Conservation (phyloP, 2,329 filamentous ascomycete genomes). For the Volutella citrinella region DNA sequence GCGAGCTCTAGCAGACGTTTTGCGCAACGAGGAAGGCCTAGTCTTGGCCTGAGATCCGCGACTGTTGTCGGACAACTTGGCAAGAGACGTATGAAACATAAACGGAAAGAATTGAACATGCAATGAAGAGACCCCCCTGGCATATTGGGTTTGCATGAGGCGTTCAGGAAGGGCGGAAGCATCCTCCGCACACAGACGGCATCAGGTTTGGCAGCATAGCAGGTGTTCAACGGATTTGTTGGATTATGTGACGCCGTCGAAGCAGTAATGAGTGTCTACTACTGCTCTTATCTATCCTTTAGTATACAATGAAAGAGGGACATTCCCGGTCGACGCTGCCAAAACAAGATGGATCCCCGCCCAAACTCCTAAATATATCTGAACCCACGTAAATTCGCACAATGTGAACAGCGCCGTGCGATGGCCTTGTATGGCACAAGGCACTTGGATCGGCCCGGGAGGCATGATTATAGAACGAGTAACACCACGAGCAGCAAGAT, state of each 20-base stretch:
- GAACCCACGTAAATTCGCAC: too few species aligned
- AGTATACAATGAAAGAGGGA: conserved; percentile 19
- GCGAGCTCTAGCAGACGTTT: conserved; percentile 50
- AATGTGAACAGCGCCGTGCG: too few species aligned
- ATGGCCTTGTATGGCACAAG: too few species aligned
- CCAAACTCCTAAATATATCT: conserved; percentile 23
- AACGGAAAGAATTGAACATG: conserved; percentile 1
- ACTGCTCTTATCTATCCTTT: conserved; percentile 21
- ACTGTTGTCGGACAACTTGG: conserved; percentile 1
- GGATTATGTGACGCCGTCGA: conserved; percentile 18
- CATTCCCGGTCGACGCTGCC: conserved; percentile 8
- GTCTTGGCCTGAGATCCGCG: conserved; percentile 35
- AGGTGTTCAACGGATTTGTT: conserved; percentile 21
- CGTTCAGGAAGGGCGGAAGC: conserved; percentile 11
- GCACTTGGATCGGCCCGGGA: too few species aligned
- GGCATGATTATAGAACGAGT: conserved; percentile 54
- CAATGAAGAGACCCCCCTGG: too few species aligned
- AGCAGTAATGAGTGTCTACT: conserved; percentile 8
- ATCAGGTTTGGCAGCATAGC: conserved; percentile 7
- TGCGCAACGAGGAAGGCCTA: conserved; percentile 50
- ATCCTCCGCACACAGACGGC: conserved; percentile 5
- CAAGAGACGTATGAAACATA: too few species aligned
- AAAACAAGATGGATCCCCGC: conserved; percentile 10
- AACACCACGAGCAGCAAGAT: conserved; percentile 83
- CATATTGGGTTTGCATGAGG: conserved; percentile 7